Evolutionary conservation across 345 rosid species (phyloP).

Genomic region (Erodium maritimum): DNA sequence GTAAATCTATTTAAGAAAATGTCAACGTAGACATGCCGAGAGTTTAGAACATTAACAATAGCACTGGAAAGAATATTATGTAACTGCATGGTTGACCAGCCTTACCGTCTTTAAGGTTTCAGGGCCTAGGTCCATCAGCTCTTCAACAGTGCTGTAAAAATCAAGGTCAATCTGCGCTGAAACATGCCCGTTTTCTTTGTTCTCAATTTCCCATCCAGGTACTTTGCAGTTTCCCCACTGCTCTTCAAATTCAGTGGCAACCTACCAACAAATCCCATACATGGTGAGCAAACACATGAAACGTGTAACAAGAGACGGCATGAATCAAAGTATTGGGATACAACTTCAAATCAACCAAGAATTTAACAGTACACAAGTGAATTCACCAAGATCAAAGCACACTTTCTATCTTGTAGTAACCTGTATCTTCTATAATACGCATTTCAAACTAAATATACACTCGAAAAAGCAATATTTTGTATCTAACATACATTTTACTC

Average conservation of each 20-base stretch:
- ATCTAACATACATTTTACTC: no score
- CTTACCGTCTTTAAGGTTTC: constrained; percentile 80
- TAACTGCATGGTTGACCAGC: neutral
- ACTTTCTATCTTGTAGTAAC: no score
- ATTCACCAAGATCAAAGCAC: no score
- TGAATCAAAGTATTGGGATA: neutral
- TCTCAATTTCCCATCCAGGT: constrained; percentile 52
- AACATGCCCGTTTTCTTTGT: constrained; percentile 46
- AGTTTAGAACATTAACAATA: neutral
- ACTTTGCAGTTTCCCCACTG: constrained; percentile 46
- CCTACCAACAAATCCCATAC: constrained; percentile 24
- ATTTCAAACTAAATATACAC: no score
- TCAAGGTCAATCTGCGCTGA: constrained; percentile 65
- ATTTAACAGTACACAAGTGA: neutral
- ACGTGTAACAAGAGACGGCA: neutral
- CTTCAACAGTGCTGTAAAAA: constrained; percentile 82
- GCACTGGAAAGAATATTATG: no score
- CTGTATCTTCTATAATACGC: no score
- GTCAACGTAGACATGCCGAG: neutral
- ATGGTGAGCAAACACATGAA: neutral
- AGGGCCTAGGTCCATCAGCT: constrained; percentile 80
- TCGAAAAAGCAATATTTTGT: no score
- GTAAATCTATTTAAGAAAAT: no score
- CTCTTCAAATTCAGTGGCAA: constrained; percentile 66
- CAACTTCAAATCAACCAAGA: neutral